A percentile compares a stretch with the other conserved stretches of the same genome.
Evolutionary conservation across 441 rosid species (phyloP).

Genomic region (Populus hybrid): DNA sequence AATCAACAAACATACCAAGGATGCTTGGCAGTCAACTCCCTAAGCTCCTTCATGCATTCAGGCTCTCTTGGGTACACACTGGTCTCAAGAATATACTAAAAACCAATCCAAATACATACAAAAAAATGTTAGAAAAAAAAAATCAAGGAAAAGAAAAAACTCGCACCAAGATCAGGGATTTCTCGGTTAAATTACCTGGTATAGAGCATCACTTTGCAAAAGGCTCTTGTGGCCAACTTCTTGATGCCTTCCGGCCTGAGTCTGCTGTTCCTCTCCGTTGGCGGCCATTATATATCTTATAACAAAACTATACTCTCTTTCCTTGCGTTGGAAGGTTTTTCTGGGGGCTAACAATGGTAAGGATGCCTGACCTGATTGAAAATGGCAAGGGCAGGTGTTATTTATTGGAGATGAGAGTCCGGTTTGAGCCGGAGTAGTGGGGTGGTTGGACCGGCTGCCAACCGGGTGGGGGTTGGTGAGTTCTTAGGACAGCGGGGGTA

Average conservation of each 20-base stretch:
- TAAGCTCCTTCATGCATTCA: conserved; percentile 88
- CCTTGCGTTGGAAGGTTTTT: background rate
- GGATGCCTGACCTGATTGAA: conserved; percentile 7
- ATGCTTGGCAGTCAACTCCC: conserved; percentile 85
- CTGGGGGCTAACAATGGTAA: background rate
- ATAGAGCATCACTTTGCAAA: conserved; percentile 81
- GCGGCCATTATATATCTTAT: conserved; percentile 33
- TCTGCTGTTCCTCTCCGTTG: conserved; percentile 45
- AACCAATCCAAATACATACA: background rate
- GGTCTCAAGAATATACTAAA: conserved; percentile 85
- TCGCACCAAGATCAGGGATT: background rate
- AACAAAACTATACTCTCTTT: background rate
- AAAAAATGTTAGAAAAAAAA: background rate
- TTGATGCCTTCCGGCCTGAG: conserved; percentile 53
- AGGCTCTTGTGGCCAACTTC: conserved; percentile 95
- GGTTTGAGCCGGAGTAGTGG: conserved; percentile 19
- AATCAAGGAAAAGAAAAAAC: background rate
- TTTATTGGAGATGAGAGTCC: conserved; percentile 30
- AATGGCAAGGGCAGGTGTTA: background rate
- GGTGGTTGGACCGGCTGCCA: conserved; percentile 22
- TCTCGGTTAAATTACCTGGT: conserved; percentile 50
- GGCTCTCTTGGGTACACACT: conserved; percentile 97
- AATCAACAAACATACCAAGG: conserved; percentile 52
- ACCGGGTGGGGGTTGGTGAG: conserved; percentile 57
- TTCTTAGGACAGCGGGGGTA: background rate